These are phyloP conservation scores for Geoglossum cookeanum DNA, from an alignment of 2,329 filamentous ascomycete species.

Conservation along the genomic window DNA sequence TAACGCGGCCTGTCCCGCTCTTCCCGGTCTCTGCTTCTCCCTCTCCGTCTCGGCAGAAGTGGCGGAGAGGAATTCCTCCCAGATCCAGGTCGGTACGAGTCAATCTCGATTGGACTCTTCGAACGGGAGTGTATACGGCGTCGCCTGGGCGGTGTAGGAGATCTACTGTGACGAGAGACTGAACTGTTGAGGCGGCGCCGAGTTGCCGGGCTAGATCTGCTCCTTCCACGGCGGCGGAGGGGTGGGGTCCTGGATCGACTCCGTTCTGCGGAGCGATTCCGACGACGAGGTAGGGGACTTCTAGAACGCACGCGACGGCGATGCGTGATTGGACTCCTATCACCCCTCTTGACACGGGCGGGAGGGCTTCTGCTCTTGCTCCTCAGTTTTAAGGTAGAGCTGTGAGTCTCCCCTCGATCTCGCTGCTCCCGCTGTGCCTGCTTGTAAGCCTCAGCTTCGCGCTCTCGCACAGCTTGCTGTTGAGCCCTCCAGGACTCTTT, in stretches of 20 bases:
- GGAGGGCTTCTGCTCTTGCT: conserved; percentile 3
- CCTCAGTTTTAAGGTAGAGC: conserved; percentile 9
- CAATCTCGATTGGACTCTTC: conserved; percentile 3
- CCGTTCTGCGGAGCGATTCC: background rate
- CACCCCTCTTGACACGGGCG: background rate
- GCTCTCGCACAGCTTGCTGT: conserved; percentile 8
- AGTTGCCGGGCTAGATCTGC: background rate
- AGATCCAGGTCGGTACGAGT: conserved; percentile 1
- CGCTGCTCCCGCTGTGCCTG: conserved; percentile 3
- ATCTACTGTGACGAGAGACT: background rate
- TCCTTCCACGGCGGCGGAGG: background rate
- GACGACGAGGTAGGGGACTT: conserved; percentile 1
- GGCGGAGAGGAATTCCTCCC: conserved; percentile 17
- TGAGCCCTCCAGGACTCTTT: conserved; percentile 9
- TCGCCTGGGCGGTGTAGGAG: background rate
- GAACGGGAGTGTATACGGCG: background rate
- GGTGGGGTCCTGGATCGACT: background rate
- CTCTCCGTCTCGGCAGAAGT: conserved; percentile 4
- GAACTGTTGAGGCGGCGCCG: background rate
- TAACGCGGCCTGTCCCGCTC: conserved; percentile 17
- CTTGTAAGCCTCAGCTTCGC: conserved; percentile 7
- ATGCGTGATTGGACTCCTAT: conserved; percentile 14
- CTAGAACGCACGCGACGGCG: conserved; percentile 6
- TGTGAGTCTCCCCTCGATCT: conserved; percentile 9
- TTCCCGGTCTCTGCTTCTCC: conserved; percentile 13